These are phyloP conservation scores for Ustilago shanxiensis DNA, from an alignment of 1,284 basidiomycete species.

Conservation along the genomic window DNA sequence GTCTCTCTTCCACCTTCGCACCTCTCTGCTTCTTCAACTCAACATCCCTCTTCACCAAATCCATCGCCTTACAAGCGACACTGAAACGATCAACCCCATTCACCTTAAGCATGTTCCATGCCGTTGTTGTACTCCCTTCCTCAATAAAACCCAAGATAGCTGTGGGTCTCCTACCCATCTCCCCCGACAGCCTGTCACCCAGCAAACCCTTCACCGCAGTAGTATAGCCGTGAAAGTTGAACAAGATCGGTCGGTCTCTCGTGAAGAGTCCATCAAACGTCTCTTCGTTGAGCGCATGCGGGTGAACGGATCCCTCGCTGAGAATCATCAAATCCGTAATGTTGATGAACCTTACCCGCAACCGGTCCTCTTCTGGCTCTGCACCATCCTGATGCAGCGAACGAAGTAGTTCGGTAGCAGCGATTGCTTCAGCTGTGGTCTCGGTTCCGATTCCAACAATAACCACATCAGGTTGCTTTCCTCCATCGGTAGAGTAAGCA, in stretches of 20 bases:
- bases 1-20: constrained; percentile 25
- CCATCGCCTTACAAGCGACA: constrained; percentile 71
- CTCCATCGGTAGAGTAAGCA: constrained; percentile 72
- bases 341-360: constrained; percentile 68
- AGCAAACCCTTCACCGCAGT: constrained; percentile 45
- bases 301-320: constrained; percentile 77
- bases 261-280: constrained; percentile 73
- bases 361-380: constrained; percentile 27
- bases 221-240: constrained; percentile 79
- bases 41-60: constrained; percentile 34
- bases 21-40: constrained; percentile 40
- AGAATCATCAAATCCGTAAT: constrained; percentile 81
- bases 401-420: constrained; percentile 59
- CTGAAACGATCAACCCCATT: constrained; percentile 72
- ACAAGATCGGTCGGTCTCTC: constrained; percentile 74
- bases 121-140: constrained; percentile 73
- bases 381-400: constrained; percentile 34
- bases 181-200: constrained; percentile 40
- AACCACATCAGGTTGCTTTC: constrained; percentile 73
- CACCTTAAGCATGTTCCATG: constrained; percentile 72
- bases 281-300: constrained; percentile 79
- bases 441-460: constrained; percentile 73
- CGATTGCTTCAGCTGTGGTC: constrained; percentile 72
- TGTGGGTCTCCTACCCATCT: constrained; percentile 17
- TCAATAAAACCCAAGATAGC: constrained; percentile 71